Base-by-base conservation (phyloP, 768 basidiomycete species). In the Serpula lacrymans region DNA sequence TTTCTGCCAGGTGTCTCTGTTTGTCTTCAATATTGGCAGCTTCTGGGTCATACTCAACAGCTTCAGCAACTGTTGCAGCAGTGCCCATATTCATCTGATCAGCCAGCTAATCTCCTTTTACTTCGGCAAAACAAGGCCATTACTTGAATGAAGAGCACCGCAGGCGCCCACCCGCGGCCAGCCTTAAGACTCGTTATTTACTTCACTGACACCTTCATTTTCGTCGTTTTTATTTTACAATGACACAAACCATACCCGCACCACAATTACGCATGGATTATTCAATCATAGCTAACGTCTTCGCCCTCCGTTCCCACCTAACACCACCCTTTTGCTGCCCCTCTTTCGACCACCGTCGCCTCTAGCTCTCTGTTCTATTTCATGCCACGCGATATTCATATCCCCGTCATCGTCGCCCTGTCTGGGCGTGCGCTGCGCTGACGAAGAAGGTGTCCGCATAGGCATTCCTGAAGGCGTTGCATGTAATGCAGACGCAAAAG, bases 401-500 rank as follows among this genome's bases (percentile, higher is more conserved):
- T 88, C 86, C 82, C 80, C 87, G 45, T 84, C 86, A 47, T 86
- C 84, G 45, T 58, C 64, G 38, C 65, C 60, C 33, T 54, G 50
- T 18, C 63, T 17, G 47, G 50, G 23, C 45, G 53, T 35, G 41
- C 52, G 37, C 35, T 49, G 58, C 45, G 60, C 36, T 58, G 62
- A 30, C 51, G 50, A 16, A n/a, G 57, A 30, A 23, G 52, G 46
- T 18, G 48, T 33, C 10, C 51, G 55, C 10, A 52, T 45, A 18
- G 45, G 58, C 21, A 63, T 50, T 18, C n/a, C n/a, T n/a, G n/a
- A n/a, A n/a, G 46, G 53, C 33, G 71, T 54, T 12, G 82, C 72
- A 55, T 84, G 80, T 42, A 84, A 62, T 0, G 88, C 84, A 8
- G 86, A 82, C 10, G 90, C 90, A 58, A 93, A 92, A 49, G 86